These are phyloP conservation scores for Calonectria pseudoturangicola DNA, from an alignment of 2,329 filamentous ascomycete species.

Conservation along the genomic window DNA sequence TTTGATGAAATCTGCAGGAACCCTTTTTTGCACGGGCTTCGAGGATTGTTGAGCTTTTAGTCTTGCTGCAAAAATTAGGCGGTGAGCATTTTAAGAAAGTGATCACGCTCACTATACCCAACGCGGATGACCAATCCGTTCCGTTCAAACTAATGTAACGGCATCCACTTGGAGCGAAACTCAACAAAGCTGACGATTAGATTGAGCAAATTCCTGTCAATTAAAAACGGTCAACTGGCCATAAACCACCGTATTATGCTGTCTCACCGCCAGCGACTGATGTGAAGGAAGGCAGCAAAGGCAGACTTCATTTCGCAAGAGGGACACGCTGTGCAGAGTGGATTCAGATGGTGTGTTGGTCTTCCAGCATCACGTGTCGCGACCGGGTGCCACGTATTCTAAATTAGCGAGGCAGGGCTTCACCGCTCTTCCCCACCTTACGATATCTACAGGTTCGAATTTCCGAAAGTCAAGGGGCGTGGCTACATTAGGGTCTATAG, in stretches of 20 bases:
- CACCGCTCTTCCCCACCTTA: constrained; percentile 19
- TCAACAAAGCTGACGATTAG: not conserved
- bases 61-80: not conserved
- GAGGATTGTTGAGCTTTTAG: not conserved
- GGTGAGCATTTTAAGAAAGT: not conserved
- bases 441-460: not conserved
- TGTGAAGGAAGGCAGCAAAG: not conserved
- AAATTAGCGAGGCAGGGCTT: constrained; percentile 4
- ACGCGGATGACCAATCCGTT: not conserved
- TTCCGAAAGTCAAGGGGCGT: not conserved
- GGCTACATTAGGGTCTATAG: not conserved
- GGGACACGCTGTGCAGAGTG: constrained; percentile 1
- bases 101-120: not conserved
- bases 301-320: not conserved
- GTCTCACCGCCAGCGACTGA: not conserved
- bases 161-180: not conserved
- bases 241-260: not conserved
- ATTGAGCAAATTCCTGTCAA: not conserved
- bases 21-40: not conserved
- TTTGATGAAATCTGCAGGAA: not conserved
- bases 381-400: constrained; percentile 18
- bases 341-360: not conserved
- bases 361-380: not conserved
- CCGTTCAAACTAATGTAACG: not conserved
- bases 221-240: not conserved